Base-by-base conservation (phyloP, 2,329 filamentous ascomycete species). In the Ploettnerulaceae sp. region DNA sequence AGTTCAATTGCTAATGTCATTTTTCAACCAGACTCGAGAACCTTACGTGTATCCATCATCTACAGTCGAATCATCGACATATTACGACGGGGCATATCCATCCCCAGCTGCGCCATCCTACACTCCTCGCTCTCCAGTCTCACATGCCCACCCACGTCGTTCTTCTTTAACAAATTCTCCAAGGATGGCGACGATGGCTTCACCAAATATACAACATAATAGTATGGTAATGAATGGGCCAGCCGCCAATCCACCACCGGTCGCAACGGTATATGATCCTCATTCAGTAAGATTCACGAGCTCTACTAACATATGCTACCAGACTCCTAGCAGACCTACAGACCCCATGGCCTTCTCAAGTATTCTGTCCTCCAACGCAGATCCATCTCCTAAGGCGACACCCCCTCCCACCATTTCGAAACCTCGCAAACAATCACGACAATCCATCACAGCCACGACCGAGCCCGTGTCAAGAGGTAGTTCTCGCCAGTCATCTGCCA, bases 281-380 rank as follows among this genome's bases (percentile, higher is more conserved):
- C 14, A 38, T 34, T 34, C 29, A 5, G 29, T 21, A 28, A 24
- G 15, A n/a, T 24, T 41, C 29, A 24, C 12, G 48, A 31, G 38
- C n/a, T 46, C 29, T 20, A 8, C 47, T 59, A 31, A 56, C 48
- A 41, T 31, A 36, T 21, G 26, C 18, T 38, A 55, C 26, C 65
- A 89, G 78, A 85, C 84, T 39, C 79, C 85, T 1, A 81, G 79
- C 57, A 82, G 89, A 64, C 75, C 83, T 31, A 83, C 84, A 48
- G 86, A 95, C 64, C 86, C 90, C 43, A 96, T 96, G 90, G 93
- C 90, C 4, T 93, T 97, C 62, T 93, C 89, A 56, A 96, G 90
- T 64, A 94, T 97, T 49, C 82, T 97, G 33, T 91, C n/a, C n/a
- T n/a, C 89, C 3, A 89, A 80, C 56, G 76, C 86, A 45, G 83